phyloP scores from a whole-genome alignment of 257 asterid species.

The Solanum pennellii region DNA sequence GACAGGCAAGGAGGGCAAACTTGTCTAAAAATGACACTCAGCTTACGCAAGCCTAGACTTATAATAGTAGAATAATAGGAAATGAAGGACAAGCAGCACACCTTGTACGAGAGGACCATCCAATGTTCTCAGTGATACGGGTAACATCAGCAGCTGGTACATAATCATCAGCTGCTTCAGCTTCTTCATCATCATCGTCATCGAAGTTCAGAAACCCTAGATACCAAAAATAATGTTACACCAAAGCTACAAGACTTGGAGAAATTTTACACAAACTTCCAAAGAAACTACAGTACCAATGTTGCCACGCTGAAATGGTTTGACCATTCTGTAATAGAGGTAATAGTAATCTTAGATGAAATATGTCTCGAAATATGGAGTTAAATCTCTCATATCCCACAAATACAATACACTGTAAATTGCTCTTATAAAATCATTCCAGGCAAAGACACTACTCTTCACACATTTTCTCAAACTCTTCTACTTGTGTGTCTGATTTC shows the following conservation, averaged over 20 bases:
- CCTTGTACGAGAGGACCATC: constrained; percentile 99
- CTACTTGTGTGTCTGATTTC: background rate
- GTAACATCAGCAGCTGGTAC: constrained; percentile 48
- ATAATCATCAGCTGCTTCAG: constrained; percentile 58
- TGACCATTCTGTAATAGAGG: background rate
- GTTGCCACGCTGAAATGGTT: background rate
- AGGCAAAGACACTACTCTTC: background rate
- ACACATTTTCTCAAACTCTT: background rate
- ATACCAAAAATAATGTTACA: constrained; percentile 6
- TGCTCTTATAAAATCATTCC: background rate
- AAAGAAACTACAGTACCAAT: background rate
- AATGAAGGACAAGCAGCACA: constrained; percentile 6
- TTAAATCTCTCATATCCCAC: background rate
- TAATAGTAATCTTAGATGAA: background rate
- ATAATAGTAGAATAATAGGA: background rate
- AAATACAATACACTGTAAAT: background rate
- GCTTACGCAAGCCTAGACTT: background rate
- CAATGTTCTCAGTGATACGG: constrained; percentile 62
- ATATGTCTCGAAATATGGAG: background rate
- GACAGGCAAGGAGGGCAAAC: background rate
- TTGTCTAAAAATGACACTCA: background rate
- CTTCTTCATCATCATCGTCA: constrained; percentile 72
- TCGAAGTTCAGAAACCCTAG: constrained; percentile 83
- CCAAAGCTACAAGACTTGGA: background rate
- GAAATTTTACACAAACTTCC: background rate